Base-by-base conservation (phyloP, 1,284 basidiomycete genomes). In the Trametes versicolor region DNA sequence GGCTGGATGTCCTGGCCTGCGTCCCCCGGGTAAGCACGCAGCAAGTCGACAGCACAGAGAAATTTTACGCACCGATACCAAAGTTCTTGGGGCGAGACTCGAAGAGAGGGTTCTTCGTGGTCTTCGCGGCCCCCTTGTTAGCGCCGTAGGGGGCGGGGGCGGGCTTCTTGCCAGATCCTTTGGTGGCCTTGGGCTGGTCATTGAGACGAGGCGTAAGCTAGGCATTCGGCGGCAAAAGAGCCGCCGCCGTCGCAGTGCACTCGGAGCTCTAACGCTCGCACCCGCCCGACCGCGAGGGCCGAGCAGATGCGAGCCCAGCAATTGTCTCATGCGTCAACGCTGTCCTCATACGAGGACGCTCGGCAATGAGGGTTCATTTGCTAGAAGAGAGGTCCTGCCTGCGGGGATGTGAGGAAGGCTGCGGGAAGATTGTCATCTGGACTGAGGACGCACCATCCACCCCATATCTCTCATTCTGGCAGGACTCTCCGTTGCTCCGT, bases 41-140 rank as follows among this genome's bases (percentile, higher is more conserved):
- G 32, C 54, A 63, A 5, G 49, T 25, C n/a, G n/a, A n/a, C n/a
- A 45, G 7, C 21, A 8, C 27, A 27, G 12, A 54, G 37, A 29
- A 58, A 7, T 19, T 5, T 15, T 21, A 83, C 90, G 34, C 74
- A 97, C 96, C 97, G 71, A 99, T 97, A 79, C 95, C 96, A 79
- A 98, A 99, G 87, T 95, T 96, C 80, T 92, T 93, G 74, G 95
- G 88, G 70, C 80, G 85, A 71, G 95, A 82, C 87, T 98, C 96
- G 80, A 99, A 98, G 76, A 99, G 91, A 77, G 97, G 96, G 87
- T 99, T 98, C 86, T 97, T 96, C 78, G 90, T 87, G 62, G 85
- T 78, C 84, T 96, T 95, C 72, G 85, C 78, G 65, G 85, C 75
- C 12, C 66, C 58, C 83, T 94, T 94, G 83, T 83, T 87, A 72